phyloP scores from a whole-genome alignment of 768 basidiomycete genomes.

The Gloeopeniophorella convolvens region DNA sequence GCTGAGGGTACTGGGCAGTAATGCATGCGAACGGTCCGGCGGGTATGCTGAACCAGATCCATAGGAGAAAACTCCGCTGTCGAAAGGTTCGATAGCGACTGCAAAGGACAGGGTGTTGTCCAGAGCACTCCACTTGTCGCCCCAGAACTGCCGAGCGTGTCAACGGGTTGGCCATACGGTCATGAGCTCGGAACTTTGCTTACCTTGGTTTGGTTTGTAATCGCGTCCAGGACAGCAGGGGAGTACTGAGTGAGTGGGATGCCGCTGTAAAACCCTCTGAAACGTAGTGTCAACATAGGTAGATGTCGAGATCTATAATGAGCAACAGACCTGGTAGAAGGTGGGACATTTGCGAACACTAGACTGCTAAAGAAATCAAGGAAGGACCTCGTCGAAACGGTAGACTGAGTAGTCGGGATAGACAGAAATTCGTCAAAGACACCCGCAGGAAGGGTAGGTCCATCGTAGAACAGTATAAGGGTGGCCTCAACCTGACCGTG shows the following conservation, averaged over 20 bases:
- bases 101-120: not conserved
- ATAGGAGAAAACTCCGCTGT: not conserved
- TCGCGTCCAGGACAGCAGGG: not conserved
- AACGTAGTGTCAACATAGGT: too few relatives aligned
- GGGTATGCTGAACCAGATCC: constrained; percentile 14
- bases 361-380: not conserved
- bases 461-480: constrained; percentile 22
- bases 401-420: not conserved
- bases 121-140: not conserved
- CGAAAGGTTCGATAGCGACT: constrained; percentile 1
- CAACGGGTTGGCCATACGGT: not conserved
- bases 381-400: constrained; percentile 2
- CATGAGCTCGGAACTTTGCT: too few relatives aligned
- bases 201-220: not conserved
- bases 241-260: not conserved
- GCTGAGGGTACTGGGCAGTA: not conserved
- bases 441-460: constrained; percentile 11
- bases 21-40: constrained; percentile 4
- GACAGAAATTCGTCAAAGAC: constrained; percentile 20
- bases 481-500: too few relatives aligned
- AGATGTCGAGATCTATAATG: too few relatives aligned
- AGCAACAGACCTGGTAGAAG: too few relatives aligned
- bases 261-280: not conserved
- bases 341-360: too few relatives aligned
- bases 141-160: constrained; percentile 4